Evolutionary conservation across 2,329 filamentous ascomycete species (phyloP).

Genomic region (Colletotrichum higginsianum): DNA sequence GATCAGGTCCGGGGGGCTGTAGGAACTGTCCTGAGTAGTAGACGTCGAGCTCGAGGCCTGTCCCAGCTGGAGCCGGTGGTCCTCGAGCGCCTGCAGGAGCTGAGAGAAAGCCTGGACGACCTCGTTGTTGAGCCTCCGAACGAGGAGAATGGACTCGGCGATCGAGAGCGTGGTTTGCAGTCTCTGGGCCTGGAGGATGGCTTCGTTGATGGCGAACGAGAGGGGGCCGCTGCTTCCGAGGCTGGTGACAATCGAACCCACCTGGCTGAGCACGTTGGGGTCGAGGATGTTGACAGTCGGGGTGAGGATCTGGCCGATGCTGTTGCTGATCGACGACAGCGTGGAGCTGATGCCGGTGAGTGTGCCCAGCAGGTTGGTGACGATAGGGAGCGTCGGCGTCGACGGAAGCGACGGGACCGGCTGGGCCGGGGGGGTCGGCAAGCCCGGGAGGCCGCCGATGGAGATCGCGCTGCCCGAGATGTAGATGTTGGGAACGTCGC

Average conservation of each 20-base stretch:
- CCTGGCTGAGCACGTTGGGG: not conserved
- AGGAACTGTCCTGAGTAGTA: not conserved
- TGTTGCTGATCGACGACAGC: not conserved
- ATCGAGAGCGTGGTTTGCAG: not conserved
- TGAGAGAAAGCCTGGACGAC: not conserved
- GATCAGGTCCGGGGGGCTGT: not conserved
- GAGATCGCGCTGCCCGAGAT: no score
- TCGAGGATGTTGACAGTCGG: not conserved
- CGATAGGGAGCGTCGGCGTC: not conserved
- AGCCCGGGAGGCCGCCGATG: not conserved
- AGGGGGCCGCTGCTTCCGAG: not conserved
- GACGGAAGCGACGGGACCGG: not conserved
- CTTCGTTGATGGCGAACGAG: not conserved
- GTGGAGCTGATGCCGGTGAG: not conserved
- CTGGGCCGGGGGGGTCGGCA: not conserved
- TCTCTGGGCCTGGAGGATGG: not conserved
- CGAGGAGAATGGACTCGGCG: not conserved
- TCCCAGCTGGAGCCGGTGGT: not conserved
- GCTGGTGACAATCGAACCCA: not conserved
- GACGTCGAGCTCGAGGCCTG: not conserved
- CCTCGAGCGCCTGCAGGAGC: not conserved
- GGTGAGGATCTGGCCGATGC: not conserved
- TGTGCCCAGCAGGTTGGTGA: not conserved
- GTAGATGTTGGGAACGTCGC: no score
- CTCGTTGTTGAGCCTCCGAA: not conserved